Percentiles rank a stretch among this genome's conserved stretches.
Evolutionary conservation across 164 flowering plant genomes (phyloP).

Genomic region (Cinnamomum chago): DNA sequence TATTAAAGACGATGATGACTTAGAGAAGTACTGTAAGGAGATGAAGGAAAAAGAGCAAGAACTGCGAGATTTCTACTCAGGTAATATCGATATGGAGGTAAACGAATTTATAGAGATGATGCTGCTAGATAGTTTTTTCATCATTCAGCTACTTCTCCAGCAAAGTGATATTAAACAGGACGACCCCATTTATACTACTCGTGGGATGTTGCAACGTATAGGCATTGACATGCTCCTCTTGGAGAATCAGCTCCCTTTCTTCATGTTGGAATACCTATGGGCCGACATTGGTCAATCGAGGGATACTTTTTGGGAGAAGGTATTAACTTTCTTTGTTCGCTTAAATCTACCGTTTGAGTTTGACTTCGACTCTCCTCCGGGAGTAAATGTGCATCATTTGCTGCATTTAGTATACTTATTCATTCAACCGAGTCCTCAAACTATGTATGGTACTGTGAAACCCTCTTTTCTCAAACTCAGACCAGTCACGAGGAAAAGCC

Average conservation of each 20-base stretch:
- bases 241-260: conserved; percentile 1
- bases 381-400: too few relatives aligned
- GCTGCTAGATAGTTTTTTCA: conserved; percentile 6
- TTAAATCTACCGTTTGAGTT: too few relatives aligned
- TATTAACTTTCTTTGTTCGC: too few relatives aligned
- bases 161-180: neutral
- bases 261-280: neutral
- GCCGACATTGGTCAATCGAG: too few relatives aligned
- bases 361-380: too few relatives aligned
- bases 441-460: too few relatives aligned
- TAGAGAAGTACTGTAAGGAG: neutral
- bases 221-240: neutral
- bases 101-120: conserved; percentile 7
- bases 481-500: too few relatives aligned
- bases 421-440: too few relatives aligned
- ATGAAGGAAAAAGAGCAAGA: neutral
- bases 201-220: neutral
- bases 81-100: neutral
- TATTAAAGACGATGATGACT: neutral
- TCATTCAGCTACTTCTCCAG: neutral
- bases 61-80: conserved; percentile 1
- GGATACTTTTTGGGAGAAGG: too few relatives aligned
- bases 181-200: neutral
- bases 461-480: too few relatives aligned
- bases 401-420: too few relatives aligned